phyloP scores from a whole-genome alignment of 2,329 filamentous ascomycete genomes.

The Penicillium italicum region DNA sequence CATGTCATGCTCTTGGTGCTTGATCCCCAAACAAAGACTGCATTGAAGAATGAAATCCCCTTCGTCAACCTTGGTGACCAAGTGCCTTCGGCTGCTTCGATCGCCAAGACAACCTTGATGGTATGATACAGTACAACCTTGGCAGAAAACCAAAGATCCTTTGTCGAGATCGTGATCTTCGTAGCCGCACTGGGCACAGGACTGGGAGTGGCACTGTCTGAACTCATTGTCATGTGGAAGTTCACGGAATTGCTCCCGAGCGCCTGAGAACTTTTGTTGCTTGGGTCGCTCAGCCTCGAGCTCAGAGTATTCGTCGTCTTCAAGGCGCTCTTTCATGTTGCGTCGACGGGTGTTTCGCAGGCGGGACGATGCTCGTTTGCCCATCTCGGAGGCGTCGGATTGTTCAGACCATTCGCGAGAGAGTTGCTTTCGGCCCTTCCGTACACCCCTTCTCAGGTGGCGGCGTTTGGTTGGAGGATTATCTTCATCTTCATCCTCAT shows the following conservation, averaged over 20 bases:
- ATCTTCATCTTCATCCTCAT: background rate
- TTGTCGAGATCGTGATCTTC: conserved; percentile 54
- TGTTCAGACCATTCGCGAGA: conserved; percentile 9
- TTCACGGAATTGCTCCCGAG: conserved; percentile 70
- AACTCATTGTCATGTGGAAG: conserved; percentile 64
- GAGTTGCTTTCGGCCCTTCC: background rate
- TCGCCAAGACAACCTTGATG: conserved; percentile 79
- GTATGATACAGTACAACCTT: conserved; percentile 81
- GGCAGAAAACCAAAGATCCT: conserved; percentile 76
- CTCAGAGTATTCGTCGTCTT: conserved; percentile 35
- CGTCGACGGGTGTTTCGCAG: conserved; percentile 27
- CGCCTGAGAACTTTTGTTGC: conserved; percentile 48
- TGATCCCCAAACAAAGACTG: conserved; percentile 69
- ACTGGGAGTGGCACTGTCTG: conserved; percentile 62
- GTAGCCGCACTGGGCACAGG: conserved; percentile 69
- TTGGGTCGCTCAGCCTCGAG: conserved; percentile 47
- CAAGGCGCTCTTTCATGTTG: conserved; percentile 45
- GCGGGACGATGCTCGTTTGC: conserved; percentile 33
- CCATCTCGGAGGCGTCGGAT: conserved; percentile 8
- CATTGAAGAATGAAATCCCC: conserved; percentile 86
- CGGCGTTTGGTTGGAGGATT: background rate
- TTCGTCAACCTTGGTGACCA: conserved; percentile 77
- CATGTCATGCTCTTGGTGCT: conserved; percentile 61
- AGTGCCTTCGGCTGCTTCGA: conserved; percentile 72
- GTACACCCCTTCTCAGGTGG: background rate